Percentiles rank a stretch among this genome's conserved stretches.
These are phyloP conservation scores for Populus pruinosa DNA, from an alignment of 345 rosid genomes.

Conservation along the genomic window DNA sequence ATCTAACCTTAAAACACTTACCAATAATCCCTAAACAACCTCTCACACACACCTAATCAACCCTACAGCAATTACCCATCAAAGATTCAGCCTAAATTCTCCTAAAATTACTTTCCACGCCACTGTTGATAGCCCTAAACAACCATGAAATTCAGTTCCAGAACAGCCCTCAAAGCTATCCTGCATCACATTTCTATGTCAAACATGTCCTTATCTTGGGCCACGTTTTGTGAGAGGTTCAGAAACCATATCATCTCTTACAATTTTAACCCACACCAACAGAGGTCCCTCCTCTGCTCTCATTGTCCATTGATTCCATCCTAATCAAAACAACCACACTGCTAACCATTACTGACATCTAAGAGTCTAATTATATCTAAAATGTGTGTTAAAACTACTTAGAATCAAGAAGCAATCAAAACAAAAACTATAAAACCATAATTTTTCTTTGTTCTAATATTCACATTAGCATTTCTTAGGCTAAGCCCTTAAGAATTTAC, in stretches of 20 bases:
- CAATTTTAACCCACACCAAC: background rate
- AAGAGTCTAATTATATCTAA: background rate
- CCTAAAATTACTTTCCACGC: background rate
- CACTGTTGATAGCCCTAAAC: background rate
- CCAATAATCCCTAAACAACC: background rate
- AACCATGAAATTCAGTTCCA: background rate
- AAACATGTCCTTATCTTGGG: background rate
- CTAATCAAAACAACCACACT: background rate
- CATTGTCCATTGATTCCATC: background rate
- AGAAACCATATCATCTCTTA: background rate
- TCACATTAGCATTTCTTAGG: background rate
- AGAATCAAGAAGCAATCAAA: too few species aligned
- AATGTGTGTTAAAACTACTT: background rate
- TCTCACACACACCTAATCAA: background rate
- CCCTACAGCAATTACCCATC: background rate
- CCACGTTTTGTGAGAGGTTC: background rate
- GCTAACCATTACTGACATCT: background rate
- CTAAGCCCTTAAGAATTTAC: background rate
- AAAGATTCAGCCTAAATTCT: background rate
- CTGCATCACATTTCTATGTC: background rate
- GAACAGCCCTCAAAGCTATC: background rate
- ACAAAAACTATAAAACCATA: too few species aligned
- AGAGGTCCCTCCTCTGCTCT: background rate
- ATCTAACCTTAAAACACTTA: background rate
- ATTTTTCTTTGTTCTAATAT: too few species aligned